A percentile compares a stretch with the other conserved stretches of the same genome.
Conservation (phyloP, 768 basidiomycete species). For the Chalciporus sphaerocephalus region DNA sequence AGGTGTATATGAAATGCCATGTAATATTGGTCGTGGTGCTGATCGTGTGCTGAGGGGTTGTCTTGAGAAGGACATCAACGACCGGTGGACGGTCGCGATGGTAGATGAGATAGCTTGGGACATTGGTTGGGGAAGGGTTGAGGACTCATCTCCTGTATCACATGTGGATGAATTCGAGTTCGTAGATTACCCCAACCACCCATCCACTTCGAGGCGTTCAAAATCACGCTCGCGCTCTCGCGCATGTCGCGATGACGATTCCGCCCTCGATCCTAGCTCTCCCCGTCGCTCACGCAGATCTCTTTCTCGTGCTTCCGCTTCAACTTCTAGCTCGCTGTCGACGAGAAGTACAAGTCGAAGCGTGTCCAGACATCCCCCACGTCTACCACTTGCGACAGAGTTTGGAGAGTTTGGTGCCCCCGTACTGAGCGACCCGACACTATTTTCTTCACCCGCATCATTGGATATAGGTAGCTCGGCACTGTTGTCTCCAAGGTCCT, state of each 20-base stretch:
- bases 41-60: conserved; percentile 76
- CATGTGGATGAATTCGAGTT: conserved; percentile 29
- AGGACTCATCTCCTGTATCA: conserved; percentile 31
- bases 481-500: conserved; percentile 18
- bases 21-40: conserved; percentile 54
- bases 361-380: conserved; percentile 35
- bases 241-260: conserved; percentile 18
- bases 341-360: conserved; percentile 39
- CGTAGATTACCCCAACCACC: conserved; percentile 16
- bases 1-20: conserved; percentile 64
- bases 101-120: conserved; percentile 81
- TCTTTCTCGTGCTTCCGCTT: conserved; percentile 45
- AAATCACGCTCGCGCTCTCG: conserved; percentile 31
- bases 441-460: conserved; percentile 18
- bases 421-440: conserved; percentile 14
- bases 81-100: conserved; percentile 76
- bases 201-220: conserved; percentile 15
- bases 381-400: conserved; percentile 22
- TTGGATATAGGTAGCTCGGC: conserved; percentile 27
- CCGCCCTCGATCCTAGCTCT: conserved; percentile 14
- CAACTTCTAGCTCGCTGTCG: conserved; percentile 37
- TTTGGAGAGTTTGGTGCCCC: conserved; percentile 24
- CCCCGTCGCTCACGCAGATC: conserved; percentile 40
- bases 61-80: conserved; percentile 55
- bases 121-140: conserved; percentile 61